phyloP scores from a whole-genome alignment of 2,329 filamentous ascomycete genomes.

The Raffaelea deltoideospora region DNA sequence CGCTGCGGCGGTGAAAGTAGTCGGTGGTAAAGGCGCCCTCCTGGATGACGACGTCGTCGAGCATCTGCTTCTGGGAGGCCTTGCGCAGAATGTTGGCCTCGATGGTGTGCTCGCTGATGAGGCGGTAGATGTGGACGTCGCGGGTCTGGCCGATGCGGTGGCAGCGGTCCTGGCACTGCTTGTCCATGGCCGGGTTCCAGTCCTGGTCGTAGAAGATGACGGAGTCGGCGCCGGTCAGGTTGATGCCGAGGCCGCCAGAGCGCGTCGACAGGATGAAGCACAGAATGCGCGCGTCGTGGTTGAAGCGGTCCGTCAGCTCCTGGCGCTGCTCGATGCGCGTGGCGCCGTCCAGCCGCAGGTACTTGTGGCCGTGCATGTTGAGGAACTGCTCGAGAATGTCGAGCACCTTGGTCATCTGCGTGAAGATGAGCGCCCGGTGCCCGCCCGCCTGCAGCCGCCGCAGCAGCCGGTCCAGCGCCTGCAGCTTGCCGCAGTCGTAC shows the following conservation, averaged over 20 bases:
- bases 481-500: constrained; percentile 94
- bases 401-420: constrained; percentile 97
- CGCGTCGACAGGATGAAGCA: constrained; percentile 92
- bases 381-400: constrained; percentile 96
- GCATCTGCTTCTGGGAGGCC: constrained; percentile 91
- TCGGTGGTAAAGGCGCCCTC: constrained; percentile 97
- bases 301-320: constrained; percentile 83
- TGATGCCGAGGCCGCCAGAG: constrained; percentile 89
- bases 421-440: constrained; percentile 93
- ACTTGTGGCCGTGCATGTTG: constrained; percentile 95
- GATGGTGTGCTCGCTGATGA: constrained; percentile 87
- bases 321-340: constrained; percentile 85
- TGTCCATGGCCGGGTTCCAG: constrained; percentile 99
- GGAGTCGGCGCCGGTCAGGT: constrained; percentile 88
- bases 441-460: constrained; percentile 77
- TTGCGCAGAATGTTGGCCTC: constrained; percentile 96
- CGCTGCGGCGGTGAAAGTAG: constrained; percentile 60
- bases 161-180: constrained; percentile 93
- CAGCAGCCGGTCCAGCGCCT: constrained; percentile 73
- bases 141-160: constrained; percentile 96
- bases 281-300: constrained; percentile 79
- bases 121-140: constrained; percentile 93
- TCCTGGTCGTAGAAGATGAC: constrained; percentile 99
- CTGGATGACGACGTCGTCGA: constrained; percentile 96
- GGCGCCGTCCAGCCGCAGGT: constrained; percentile 76